Base-by-base conservation (phyloP, 2,329 filamentous ascomycete genomes). In the Fusarium nematophilum region DNA sequence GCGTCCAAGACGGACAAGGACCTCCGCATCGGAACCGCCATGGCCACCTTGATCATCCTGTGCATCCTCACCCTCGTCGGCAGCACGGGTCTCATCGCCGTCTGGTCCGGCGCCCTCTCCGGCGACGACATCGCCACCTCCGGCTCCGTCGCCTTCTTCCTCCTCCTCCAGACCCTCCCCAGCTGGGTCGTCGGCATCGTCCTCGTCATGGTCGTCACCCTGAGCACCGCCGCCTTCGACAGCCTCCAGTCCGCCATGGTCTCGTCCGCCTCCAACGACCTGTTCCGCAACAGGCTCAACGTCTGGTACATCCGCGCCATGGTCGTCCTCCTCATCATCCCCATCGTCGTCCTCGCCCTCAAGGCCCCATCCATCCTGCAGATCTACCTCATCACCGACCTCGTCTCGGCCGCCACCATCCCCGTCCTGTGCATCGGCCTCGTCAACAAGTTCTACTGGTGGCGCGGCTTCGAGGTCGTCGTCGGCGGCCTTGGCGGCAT, bases 221-320 rank as follows among this genome's bases (percentile, higher is more conserved):
- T 95, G 46, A 90, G 86, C 68, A 92, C 89, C 3, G 88, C 91
- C 1, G 87, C 91, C 0, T 94, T 95, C 62, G 91, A 95, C 79
- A 90, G 85, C 59, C 81, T 94, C 30, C 92, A 94, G 75, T 90
- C 88, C 2, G 90, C 91, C 65, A 93, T 95, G 88, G 89, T 94
- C 7, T 92, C 89, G n/a, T 90, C 90, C 0, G 90, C 88, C 11
- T 92, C 89, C 64, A 94, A 94, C 78, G 91, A 95, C 71, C 76
- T 95, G 11, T 94, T 94, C 83, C 87, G 91, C 67, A 95, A 95
- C 81, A 86, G 84, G 56, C 85, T 95, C 51, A 88, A 87, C 68
- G 85, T 93, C 62, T 91, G 90, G 86, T 84, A 81, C 73, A 89
- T 94, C 65, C 88, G 91, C 39, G 81, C 70, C 14, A 81, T 81